Evolutionary conservation across 2,329 filamentous ascomycete species (phyloP), one percentile per base, ranked within the genome.

Genomic region (Pezicula carpinea): DNA sequence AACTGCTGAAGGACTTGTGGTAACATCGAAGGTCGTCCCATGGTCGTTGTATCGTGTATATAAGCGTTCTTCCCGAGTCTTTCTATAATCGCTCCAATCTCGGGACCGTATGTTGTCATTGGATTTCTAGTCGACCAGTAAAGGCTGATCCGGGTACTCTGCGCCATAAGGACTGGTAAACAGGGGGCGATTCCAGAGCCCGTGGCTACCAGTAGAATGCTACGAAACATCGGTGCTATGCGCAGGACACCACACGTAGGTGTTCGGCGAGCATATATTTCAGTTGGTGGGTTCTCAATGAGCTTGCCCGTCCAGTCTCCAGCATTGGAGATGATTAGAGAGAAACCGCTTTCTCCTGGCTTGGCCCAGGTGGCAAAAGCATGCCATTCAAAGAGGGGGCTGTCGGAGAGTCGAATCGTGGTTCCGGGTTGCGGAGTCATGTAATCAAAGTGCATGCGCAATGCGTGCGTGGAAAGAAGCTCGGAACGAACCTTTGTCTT

Each of bases 281-380:
- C 65, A 1, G 66, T 72, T 2, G 82, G 83, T 3, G 80, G 80
- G 44, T 76, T 70, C 46, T 72, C 66, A 65, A 89, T 87, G 48
- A 78, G 75, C 34, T 72, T 69, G 23, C 69, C 69, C 2, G 85
- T 89, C 84, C 84, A 89, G 67, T 89, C 84, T 31, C 85, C 85
- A 3, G 83, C 84, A 53, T 82, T 83, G 47, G 83, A 87, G 26
- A 89, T 74, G 33, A 89, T 69, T 23, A 85, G 70, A 1, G 82
- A 86, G 66, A 83, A 87, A 14, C 79, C 81, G 41, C 68, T 68
- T 39, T 71, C 65, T 47, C 70, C 62, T 4, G 76, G 71, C 49
- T 79, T 74, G 1, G 84, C 82, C 51, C 89, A 85, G 2, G 82
- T 83, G 39, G 85, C 86, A 60, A 89, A 89, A 0, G 80, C 78